Base-by-base conservation (phyloP, 768 basidiomycete genomes). In the Naganishia kalamii region DNA sequence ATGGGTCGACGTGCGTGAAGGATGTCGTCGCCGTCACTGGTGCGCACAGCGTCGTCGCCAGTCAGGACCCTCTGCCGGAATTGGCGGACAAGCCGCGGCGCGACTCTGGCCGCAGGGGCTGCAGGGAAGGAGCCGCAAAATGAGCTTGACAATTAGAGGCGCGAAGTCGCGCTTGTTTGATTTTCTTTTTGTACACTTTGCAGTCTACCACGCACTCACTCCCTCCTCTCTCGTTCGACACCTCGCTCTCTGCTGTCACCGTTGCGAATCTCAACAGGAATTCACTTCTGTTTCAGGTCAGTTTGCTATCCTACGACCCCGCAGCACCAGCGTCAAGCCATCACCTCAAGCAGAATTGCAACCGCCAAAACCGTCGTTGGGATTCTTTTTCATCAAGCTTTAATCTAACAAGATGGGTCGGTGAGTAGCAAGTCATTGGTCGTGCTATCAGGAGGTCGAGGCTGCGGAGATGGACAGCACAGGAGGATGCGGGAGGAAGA, bases 361-460 rank as follows among this genome's bases (percentile, higher is more conserved):
- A 61, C 30, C 60, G 8, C 60, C 60, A 29, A 46, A 43, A 61
- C 43, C 35, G 46, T 40, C 61, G 46, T 62, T 49, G 37, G 48
- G 61, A 62, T 49, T 48, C 54, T 32, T 57, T 57, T 57, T 57
- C 35, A 37, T 57, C 32, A 62, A 65, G 51, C 57, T 52, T 44
- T 63, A 68, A 60, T 62, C 51, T 49, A 66, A 71, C 74, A 75
- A 73, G 40, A 75, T 75, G 74, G 74, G 74, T 74, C 74, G 74
- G 74, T 75, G 61, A 71, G 74, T 75, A 49, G 46, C 29, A 21
- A 17, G 37, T 35, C 23, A 23, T 57, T 40, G 37, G 37, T 7
- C 17, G 37, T 40, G 37, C 17, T 40, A 8, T 7, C 37, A 40
- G 37, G 37, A 40, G 37, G 17, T 40, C 37, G 37, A 40, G 7